Evolutionary conservation across 2,329 filamentous ascomycete species (phyloP).

Genomic region (Aspergillus niger): DNA sequence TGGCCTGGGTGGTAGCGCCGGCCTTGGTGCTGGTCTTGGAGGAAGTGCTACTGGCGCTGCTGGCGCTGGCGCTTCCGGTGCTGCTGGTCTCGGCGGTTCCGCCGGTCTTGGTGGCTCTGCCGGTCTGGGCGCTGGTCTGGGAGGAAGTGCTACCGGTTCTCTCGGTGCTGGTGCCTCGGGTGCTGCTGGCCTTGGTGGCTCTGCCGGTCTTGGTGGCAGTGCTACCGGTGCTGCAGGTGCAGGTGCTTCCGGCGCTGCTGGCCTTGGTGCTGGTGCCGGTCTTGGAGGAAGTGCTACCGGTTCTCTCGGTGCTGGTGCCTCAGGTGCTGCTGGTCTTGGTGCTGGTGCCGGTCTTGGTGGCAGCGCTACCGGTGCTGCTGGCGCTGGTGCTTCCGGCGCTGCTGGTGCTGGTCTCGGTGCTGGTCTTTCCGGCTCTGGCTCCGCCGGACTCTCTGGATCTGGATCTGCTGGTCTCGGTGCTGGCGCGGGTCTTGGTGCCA

Average conservation of each 20-base stretch:
- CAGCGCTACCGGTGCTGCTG: background rate
- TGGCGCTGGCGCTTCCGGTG: background rate
- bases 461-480: background rate
- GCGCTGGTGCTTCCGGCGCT: background rate
- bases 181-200: background rate
- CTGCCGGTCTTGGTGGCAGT: background rate
- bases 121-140: background rate
- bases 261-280: constrained; percentile 2
- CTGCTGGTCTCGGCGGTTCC: background rate
- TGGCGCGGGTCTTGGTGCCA: background rate
- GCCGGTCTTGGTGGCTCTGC: background rate
- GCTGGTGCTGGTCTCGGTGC: constrained; percentile 1
- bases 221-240: background rate
- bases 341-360: background rate
- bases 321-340: background rate
- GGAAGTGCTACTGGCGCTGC: background rate
- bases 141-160: background rate
- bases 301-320: background rate
- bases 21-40: constrained; percentile 1
- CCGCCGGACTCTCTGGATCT: background rate
- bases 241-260: background rate
- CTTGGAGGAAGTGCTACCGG: background rate
- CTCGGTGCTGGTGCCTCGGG: background rate
- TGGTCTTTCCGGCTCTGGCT: background rate
- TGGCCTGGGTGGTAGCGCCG: constrained; percentile 4